Evolutionary conservation across 257 asterid genomes (phyloP).

Genomic region (Capsicum pubescens): DNA sequence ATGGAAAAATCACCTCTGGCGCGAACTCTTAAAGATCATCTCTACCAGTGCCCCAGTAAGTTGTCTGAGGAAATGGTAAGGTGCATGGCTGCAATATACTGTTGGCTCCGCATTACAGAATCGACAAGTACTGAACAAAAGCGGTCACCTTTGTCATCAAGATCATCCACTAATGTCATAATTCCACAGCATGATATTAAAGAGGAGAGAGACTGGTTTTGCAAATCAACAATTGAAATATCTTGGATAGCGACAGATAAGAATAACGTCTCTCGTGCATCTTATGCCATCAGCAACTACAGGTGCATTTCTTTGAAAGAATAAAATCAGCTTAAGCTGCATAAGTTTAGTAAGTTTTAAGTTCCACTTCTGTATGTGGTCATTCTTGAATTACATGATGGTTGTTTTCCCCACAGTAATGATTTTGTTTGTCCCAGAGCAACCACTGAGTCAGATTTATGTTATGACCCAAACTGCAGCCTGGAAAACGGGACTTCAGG

Average conservation of each 20-base stretch:
- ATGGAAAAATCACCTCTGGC: slow-evolving; percentile 40
- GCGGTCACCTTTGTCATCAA: slow-evolving; percentile 43
- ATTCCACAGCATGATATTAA: slow-evolving; percentile 44
- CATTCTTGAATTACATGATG: slow-evolving; percentile 22
- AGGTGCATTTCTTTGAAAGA: slow-evolving; percentile 39
- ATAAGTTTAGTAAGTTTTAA: background rate
- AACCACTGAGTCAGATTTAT: background rate
- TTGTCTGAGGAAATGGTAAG: slow-evolving; percentile 72
- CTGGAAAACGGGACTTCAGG: background rate
- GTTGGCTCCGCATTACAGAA: slow-evolving; percentile 55
- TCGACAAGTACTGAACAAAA: slow-evolving; percentile 43
- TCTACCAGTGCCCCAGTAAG: slow-evolving; percentile 69
- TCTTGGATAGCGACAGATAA: slow-evolving; percentile 60
- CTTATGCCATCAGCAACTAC: slow-evolving; percentile 62
- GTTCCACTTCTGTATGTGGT: background rate
- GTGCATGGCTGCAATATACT: slow-evolving; percentile 65
- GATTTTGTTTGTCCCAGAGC: background rate
- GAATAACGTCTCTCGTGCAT: slow-evolving; percentile 55
- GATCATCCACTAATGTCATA: slow-evolving; percentile 46
- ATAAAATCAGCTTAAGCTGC: background rate
- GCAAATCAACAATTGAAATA: slow-evolving; percentile 51
- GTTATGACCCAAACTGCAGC: background rate
- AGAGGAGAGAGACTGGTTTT: slow-evolving; percentile 49
- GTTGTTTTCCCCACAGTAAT: background rate
- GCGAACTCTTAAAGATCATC: slow-evolving; percentile 63